A percentile compares a stretch with the other conserved stretches of the same genome.
Conservation (phyloP, 371 early-diverging fungal genomes). For the Chytridiales sp. region DNA sequence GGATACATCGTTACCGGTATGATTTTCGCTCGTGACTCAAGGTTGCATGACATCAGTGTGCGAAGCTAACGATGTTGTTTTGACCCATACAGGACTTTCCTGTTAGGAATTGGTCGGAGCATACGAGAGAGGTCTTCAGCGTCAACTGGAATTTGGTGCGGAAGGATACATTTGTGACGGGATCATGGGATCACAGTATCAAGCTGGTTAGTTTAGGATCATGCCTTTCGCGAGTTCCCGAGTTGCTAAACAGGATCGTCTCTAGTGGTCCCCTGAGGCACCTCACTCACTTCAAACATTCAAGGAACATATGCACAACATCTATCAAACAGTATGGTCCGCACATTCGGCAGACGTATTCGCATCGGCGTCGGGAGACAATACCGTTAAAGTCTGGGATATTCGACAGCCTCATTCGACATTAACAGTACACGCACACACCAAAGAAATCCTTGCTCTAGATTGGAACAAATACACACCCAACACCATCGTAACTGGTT, state of each 20-base stretch:
- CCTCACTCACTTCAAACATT: slow-evolving; percentile 80
- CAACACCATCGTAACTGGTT: slow-evolving; percentile 75
- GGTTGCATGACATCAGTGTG: not conserved
- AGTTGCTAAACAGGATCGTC: not conserved
- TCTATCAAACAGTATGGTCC: slow-evolving; percentile 85
- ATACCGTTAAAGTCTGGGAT: slow-evolving; percentile 88
- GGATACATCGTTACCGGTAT: slow-evolving; percentile 79
- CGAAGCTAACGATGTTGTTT: slow-evolving; percentile 4
- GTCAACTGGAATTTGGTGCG: slow-evolving; percentile 90
- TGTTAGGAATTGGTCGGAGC: slow-evolving; percentile 89
- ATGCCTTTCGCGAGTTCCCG: not conserved
- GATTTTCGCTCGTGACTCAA: slow-evolving; percentile 26
- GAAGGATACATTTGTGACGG: slow-evolving; percentile 83
- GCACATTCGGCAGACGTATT: slow-evolving; percentile 76
- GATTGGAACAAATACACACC: slow-evolving; percentile 95
- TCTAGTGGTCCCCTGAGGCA: slow-evolving; percentile 82
- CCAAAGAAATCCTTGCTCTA: slow-evolving; percentile 79
- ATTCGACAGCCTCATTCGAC: slow-evolving; percentile 60
- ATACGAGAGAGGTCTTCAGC: slow-evolving; percentile 86
- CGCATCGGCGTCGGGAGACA: slow-evolving; percentile 87
- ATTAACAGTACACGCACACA: slow-evolving; percentile 81
- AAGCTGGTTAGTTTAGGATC: slow-evolving; percentile 69
- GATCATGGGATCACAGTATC: slow-evolving; percentile 92
- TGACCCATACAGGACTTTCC: slow-evolving; percentile 71
- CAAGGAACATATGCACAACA: slow-evolving; percentile 82